Conservation (phyloP, 495 filamentous ascomycete genomes). For the Penicillium cinerascens region DNA sequence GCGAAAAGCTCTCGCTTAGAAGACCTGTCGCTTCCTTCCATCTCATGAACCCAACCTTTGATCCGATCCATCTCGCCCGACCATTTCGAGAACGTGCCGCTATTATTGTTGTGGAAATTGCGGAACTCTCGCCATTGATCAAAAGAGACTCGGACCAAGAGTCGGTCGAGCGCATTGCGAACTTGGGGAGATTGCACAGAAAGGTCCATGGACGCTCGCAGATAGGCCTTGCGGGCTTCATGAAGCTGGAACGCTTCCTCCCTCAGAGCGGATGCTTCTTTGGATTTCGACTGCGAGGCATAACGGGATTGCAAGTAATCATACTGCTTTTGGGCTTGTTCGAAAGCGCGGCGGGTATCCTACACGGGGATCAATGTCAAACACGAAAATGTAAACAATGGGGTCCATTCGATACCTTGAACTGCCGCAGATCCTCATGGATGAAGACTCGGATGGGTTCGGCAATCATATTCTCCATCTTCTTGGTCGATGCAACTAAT, state of each 20-base stretch:
- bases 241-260: conserved; percentile 97
- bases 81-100: conserved; percentile 57
- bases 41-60: conserved; percentile 85
- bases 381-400: not conserved
- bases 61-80: conserved; percentile 82
- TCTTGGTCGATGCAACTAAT: conserved; percentile 65
- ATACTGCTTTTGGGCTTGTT: conserved; percentile 77
- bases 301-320: conserved; percentile 79
- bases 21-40: conserved; percentile 75
- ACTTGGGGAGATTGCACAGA: conserved; percentile 82
- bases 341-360: conserved; percentile 71
- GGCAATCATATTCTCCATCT: conserved; percentile 68
- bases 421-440: conserved; percentile 62
- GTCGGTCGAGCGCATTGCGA: conserved; percentile 71
- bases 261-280: conserved; percentile 82
- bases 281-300: conserved; percentile 79
- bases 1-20: conserved; percentile 76
- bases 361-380: conserved; percentile 42
- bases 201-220: conserved; percentile 91
- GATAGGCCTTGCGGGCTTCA: conserved; percentile 85
- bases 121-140: conserved; percentile 87
- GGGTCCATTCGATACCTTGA: conserved; percentile 47
- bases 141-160: conserved; percentile 78
- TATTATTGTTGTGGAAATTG: conserved; percentile 56
- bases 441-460: conserved; percentile 81